A percentile compares a stretch with the other conserved stretches of the same genome.
Conservation (phyloP, 805 yeast species). For the Komagataella phaffii region DNA sequence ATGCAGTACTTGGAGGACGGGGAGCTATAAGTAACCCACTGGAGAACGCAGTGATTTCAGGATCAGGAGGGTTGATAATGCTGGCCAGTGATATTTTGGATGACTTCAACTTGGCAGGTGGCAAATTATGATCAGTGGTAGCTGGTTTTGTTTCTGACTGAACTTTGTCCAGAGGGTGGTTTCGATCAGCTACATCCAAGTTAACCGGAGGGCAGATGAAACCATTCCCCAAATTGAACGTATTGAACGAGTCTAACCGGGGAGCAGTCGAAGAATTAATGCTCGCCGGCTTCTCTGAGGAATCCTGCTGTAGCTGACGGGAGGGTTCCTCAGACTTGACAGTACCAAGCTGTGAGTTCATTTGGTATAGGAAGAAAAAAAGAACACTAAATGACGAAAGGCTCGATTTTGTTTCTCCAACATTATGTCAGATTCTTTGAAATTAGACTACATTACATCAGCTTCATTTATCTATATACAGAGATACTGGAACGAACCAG, state of each 20-base stretch:
- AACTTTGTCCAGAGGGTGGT: neutral
- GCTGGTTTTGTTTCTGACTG: neutral
- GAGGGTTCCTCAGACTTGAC: neutral
- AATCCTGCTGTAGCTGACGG: neutral
- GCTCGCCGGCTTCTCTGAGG: neutral
- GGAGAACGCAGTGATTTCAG: neutral
- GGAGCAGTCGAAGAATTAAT: neutral
- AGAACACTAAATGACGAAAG: neutral
- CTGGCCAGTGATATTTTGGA: neutral
- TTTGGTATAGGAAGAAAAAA: neutral
- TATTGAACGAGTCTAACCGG: neutral
- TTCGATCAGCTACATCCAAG: neutral
- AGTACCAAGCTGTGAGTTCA: neutral
- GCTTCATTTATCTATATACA: neutral
- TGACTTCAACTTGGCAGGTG: neutral
- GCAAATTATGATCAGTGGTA: neutral
- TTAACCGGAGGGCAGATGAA: neutral
- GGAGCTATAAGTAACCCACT: neutral
- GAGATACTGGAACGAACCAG: neutral
- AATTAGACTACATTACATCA: neutral
- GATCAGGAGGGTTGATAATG: neutral
- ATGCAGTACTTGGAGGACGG: neutral
- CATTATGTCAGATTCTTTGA: neutral
- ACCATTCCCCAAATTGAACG: neutral
- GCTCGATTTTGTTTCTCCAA: neutral